These are phyloP conservation scores for Backusella parvicylindrica DNA, from an alignment of 192 early-diverging fungal genomes.

Conservation along the genomic window DNA sequence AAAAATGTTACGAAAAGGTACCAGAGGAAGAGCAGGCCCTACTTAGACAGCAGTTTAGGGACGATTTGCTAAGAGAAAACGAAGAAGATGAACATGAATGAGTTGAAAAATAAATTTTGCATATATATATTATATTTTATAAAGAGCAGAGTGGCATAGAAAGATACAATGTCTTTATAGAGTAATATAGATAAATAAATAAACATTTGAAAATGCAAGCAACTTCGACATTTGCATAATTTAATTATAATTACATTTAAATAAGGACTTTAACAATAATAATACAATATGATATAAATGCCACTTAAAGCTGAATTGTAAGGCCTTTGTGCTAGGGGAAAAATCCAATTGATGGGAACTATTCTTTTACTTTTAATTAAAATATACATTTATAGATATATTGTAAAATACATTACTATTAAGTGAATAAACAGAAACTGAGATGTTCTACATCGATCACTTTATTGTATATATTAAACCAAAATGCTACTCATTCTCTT, in stretches of 20 bases:
- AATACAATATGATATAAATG: too few relatives aligned
- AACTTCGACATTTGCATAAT: too few relatives aligned
- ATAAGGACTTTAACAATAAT: too few relatives aligned
- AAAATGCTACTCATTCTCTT: too few relatives aligned
- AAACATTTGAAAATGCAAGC: too few relatives aligned
- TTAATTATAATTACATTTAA: too few relatives aligned
- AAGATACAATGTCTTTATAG: too few relatives aligned
- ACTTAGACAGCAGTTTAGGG: not conserved
- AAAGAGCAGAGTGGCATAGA: too few relatives aligned
- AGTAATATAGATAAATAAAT: too few relatives aligned
- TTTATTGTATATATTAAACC: not conserved
- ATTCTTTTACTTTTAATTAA: not conserved
- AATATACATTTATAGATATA: too few relatives aligned
- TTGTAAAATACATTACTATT: too few relatives aligned
- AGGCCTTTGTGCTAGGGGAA: not conserved
- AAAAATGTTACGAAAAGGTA: not conserved
- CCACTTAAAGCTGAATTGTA: not conserved
- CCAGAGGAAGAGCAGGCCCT: not conserved
- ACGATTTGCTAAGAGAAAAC: not conserved
- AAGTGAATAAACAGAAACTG: too few relatives aligned
- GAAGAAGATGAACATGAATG: not conserved
- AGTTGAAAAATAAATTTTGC: not conserved
- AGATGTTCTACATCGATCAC: not conserved
- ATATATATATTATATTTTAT: not conserved
- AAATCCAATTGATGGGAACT: not conserved